Evolutionary conservation across 2,329 filamentous ascomycete genomes (phyloP), one percentile per base, ranked within the genome.

Genomic region (Penicillium sp.): DNA sequence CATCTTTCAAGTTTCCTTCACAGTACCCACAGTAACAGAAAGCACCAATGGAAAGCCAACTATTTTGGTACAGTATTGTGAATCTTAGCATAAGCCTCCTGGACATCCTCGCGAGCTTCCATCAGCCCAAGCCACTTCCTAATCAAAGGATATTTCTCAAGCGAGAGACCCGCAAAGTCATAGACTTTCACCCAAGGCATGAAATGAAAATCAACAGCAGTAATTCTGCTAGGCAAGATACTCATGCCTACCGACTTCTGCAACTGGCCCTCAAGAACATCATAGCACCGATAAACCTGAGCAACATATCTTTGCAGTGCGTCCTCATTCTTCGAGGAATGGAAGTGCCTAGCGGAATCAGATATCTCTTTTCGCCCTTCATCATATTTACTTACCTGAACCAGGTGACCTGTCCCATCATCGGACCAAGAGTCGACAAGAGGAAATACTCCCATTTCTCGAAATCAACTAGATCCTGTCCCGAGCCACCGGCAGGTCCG

Each of bases 361-460:
- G 19, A 42, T 37, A 14, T 16, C 4, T 39, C 21, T 46, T 14
- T 35, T 29, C 39, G 4, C 22, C 13, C 13, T 9, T 4, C 6
- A n/a, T 7, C 5, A 14, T 21, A 2, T 13, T 26, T 53, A 64
- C 63, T 10, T 39, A 72, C 59, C 66, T 65, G 59, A 75, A 79
- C 76, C 76, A 79, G 56, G 76, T 77, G 3, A 64, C 60, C 62
- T 74, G 70, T 22, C 74, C 76, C 50, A 67, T 74, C 74, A 79
- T 78, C 0, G 78, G 78, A 0, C 72, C 77, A 45, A 79, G 57
- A 0, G 73, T 77, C 0, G 71, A 71, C 21, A 79, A 56, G 22
- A 79, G 62, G 56, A 80, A 78, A 57, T 74, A 77, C 49, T 74
- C 74, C 78, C 78, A 80, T 58, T 79, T 79, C 45, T 80, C 77